Evolutionary conservation across 192 early-diverging fungal genomes (phyloP).

Genomic region (Borealophlyctis nickersoniae): DNA sequence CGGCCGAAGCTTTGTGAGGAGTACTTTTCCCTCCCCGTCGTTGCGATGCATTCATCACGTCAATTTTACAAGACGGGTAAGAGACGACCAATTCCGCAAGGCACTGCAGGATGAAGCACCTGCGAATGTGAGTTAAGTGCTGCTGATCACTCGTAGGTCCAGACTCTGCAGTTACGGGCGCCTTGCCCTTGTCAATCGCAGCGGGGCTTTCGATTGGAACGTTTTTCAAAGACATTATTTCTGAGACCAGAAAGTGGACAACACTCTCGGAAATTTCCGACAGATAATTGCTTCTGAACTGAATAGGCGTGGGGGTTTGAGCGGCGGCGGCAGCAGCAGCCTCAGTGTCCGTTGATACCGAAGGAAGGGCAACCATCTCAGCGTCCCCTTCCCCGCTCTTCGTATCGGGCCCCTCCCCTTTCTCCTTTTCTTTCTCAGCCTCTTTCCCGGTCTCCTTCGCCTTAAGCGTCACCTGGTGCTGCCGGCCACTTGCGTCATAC

Average conservation of each 20-base stretch:
- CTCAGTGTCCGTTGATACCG: conserved; percentile 30
- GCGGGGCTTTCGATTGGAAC: neutral
- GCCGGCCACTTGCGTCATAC: conserved; percentile 61
- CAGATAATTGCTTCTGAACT: conserved; percentile 40
- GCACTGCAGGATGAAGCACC: conserved; percentile 81
- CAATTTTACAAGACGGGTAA: conserved; percentile 76
- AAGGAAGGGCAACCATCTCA: conserved; percentile 11
- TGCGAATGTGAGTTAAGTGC: conserved; percentile 36
- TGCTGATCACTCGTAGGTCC: neutral
- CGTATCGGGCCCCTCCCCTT: conserved; percentile 1
- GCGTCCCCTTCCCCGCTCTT: conserved; percentile 3
- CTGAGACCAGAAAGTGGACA: conserved; percentile 52
- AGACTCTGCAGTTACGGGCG: neutral
- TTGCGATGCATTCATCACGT: conserved; percentile 59
- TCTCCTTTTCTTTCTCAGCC: conserved; percentile 15
- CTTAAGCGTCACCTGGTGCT: conserved; percentile 57
- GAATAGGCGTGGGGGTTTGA: conserved; percentile 12
- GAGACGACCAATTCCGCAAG: conserved; percentile 84
- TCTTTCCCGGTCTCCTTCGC: conserved; percentile 8
- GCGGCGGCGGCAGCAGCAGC: conserved; percentile 18
- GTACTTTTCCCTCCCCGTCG: conserved; percentile 42
- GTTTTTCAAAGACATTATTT: conserved; percentile 39
- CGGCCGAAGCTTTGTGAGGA: conserved; percentile 30
- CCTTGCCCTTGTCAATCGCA: neutral
- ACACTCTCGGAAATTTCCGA: conserved; percentile 50